Evolutionary conservation across 352 stramenopile species (phyloP), one percentile per base, ranked within the genome.

Genomic region (Pythium sukuiense): DNA sequence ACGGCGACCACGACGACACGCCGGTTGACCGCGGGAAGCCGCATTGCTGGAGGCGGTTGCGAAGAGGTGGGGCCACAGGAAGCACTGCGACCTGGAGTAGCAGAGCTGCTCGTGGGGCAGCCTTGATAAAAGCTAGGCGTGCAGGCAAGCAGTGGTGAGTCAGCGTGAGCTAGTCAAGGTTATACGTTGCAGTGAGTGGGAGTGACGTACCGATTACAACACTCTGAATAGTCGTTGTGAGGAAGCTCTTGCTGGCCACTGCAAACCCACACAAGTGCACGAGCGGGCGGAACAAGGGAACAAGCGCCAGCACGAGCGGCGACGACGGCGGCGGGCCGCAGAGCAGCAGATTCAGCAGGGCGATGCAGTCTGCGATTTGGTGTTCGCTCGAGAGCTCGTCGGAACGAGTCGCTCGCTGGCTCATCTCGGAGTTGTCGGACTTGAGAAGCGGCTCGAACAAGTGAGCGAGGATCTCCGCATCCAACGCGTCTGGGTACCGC

Each of bases 201-300:
- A 0, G 18, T 1, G 20, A 76, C 76, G 29, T 73, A 88, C 79
- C 57, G 57, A 83, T 48, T 32, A 93, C 52, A 45, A 86, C 63
- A 53, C 76, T 79, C 72, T 89, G 70, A 52, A 94, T 48, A 16
- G 63, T 59, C 33, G 83, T 27, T 58, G 70, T 53, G 46, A 90
- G 67, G 50, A 81, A 81, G 59, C 79, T 91, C 57, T 92, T 95
- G 70, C 85, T 93, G 8, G 37, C 61, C 14, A 61, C 39, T 4
- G 84, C 83, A 55, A 95, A 95, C 14, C 72, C 79, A 53, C 88
- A 88, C 54, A 93, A 73, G 41, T 91, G 82, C n/a, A 92, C 53
- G 9, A 93, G 64, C 14, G 87, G 83, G 27, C 85, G 80, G 39
- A 92, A 88, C 61, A 92, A 73, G 26, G 89, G 82, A n/a, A 90